Evolutionary conservation across 331 rosid species (phyloP), one percentile per base, ranked within the genome.

Genomic region (Acacia concinna): DNA sequence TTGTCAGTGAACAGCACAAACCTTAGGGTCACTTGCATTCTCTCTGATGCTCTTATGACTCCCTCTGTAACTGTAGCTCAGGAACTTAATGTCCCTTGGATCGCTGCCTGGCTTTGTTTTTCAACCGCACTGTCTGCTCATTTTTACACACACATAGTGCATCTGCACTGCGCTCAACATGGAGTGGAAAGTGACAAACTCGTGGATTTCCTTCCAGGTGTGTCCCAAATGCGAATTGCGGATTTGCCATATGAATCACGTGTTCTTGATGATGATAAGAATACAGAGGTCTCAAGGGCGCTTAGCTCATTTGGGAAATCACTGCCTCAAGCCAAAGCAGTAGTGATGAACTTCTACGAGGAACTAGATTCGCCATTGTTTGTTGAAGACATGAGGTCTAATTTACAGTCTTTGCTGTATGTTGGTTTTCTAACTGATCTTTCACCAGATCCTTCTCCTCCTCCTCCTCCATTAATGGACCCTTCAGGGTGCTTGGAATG

Each of bases 11-110:
- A 25, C 2, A 75, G 67, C n/a, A 67, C 81, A 4, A 63, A 78
- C 4, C 38, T 2, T 18, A 81, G 20, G 4, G 72, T 86, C 15
- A 82, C 77, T 2, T 88, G 88, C 81, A 59, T 90, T 28, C 8
- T 88, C 6, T 38, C 88, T 8, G 90, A 90, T 62, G 86, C 80
- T 28, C 82, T 88, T 71, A 78, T 90, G 30, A 40, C 75, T 17
- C 59, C 78, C 60, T 54, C 81, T 38, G 30, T 69, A 1, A 0
- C 38, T 10, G 12, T 84, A 12, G 87, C 90, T 73, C 81, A 83
- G 17, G 13, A 67, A 11, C 54, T 88, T 1, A 40, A 74, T 4
- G 82, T 86, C 43, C 89, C 89, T 2, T 90, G 92, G 89, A n/a
- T 90, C n/a, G 60, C 87, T 0, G 11, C 81, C 52, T 86, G 88